Base-by-base conservation (phyloP, 1,284 basidiomycete genomes). In the Ceratobasidium sp. region DNA sequence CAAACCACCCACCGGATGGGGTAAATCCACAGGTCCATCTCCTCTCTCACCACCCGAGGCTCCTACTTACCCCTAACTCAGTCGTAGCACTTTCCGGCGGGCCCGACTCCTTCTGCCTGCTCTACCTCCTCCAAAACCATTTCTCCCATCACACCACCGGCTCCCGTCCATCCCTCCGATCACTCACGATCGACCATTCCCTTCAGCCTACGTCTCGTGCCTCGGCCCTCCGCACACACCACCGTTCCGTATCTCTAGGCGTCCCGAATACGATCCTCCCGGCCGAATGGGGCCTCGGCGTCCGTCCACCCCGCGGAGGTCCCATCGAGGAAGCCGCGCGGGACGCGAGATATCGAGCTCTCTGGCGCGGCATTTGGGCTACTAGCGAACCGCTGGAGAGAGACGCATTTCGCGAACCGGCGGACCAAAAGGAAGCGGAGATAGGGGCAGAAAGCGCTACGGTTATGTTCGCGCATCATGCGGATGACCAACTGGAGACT, bases 401-500 rank as follows among this genome's bases (percentile, higher is more conserved):
- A 41, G 36, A 41, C 11, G 11, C 36, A 4, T 41, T 41, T 11
- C 36, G n/a, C n/a, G n/a, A n/a, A n/a, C n/a, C n/a, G n/a, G n/a
- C n/a, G 36, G 11, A 41, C 36, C 36, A 41, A 41, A 5, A 41
- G 36, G 36, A 41, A 41, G 36, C 36, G 11, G 36, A 41, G 6
- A 41, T 5, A 41, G 11, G 11, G 36, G 36, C 4, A 11, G 36
- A 44, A 8, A 14, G 54, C 29, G n/a, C 53, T 2, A 80, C 85
- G 15, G 80, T 93, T 71, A 90, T 90, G 0, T 86, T 90, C 63
- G 93, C 87, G 0, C 93, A 94, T 78, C 93, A 94, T 79, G 86
- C 86, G 2, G 92, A 94, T 79, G 93, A 94, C 79, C 92, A 94
- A 79, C 86, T 93, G 8, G 93, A 94, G 80, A 94, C 93, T 0